Base-by-base conservation (phyloP, 768 basidiomycete genomes). In the Mycena haematopus region DNA sequence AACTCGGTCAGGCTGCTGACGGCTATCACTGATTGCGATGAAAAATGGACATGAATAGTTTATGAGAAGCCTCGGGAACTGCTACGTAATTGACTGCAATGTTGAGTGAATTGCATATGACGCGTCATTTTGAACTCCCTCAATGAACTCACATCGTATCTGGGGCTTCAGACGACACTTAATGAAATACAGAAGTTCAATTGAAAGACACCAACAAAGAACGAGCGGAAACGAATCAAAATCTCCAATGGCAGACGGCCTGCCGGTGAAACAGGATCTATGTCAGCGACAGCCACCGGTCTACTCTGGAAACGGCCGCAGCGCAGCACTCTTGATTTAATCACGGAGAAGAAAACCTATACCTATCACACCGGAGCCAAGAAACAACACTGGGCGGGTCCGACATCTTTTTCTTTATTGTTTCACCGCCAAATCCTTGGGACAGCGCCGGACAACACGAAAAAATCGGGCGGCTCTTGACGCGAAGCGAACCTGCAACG, bases 371-470 rank as follows among this genome's bases (percentile, higher is more conserved):
- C 42, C 61, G 61, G 61, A 52, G n/a, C 47, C 24, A 35, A n/a
- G 24, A 27, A 52, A 7, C 14, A n/a, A 19, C 29, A n/a, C 24
- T 3, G 35, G 15, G n/a, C 17, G 36, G 17, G 36, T 38, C 17
- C 14, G 3, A 4, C 4, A 3, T n/a, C 11, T 35, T 52, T 52
- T 21, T 52, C 33, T 25, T 47, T 3, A 22, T 22, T 31, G 62
- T 63, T 63, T 63, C 62, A 63, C 45, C 45, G 13, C 17, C 51
- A 53, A 35, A 1, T 25, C 62, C 62, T 63, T 63, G 62, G 62
- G 52, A 38, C 29, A 52, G 9, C 29, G 29, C 29, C 29, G 29
- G 35, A 35, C 25, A 29, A 56, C 33, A 10, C 21, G 10, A 44
- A 47, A 44, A 46, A 46, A 53, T 31, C 19, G 24, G 24, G 25